phyloP scores from a whole-genome alignment of 768 basidiomycete species.

The Lentinus brumalis region DNA sequence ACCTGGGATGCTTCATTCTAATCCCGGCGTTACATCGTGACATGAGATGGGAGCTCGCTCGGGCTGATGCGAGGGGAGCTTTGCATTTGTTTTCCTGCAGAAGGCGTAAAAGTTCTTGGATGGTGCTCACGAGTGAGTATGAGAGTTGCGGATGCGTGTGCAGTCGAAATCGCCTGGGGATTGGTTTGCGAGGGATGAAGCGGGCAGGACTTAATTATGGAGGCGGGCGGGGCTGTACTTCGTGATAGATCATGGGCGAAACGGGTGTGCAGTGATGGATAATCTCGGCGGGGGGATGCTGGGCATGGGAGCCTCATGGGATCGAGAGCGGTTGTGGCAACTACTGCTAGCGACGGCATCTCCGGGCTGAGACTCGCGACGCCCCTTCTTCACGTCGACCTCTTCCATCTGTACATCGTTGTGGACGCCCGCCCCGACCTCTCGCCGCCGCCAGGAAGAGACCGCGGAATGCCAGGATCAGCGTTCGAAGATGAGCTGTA shows the following conservation, averaged over 20 bases:
- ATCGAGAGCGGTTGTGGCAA: slow-evolving; percentile 15
- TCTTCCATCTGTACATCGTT: slow-evolving; percentile 8
- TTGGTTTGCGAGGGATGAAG: neutral
- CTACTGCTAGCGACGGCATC: slow-evolving; percentile 15
- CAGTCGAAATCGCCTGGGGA: neutral
- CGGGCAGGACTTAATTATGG: slow-evolving; percentile 9
- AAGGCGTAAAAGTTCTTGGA: too few relatives aligned
- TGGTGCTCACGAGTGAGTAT: neutral
- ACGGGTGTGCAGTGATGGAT: slow-evolving; percentile 14
- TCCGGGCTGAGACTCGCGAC: too few relatives aligned
- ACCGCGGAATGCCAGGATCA: slow-evolving; percentile 10
- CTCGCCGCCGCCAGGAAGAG: slow-evolving; percentile 8
- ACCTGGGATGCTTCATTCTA: neutral
- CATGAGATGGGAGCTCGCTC: slow-evolving; percentile 13
- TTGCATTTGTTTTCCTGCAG: neutral
- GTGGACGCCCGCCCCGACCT: slow-evolving; percentile 8
- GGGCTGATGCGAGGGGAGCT: slow-evolving; percentile 3
- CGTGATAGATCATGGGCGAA: slow-evolving; percentile 16
- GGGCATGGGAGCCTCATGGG: slow-evolving; percentile 19
- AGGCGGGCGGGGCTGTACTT: slow-evolving; percentile 12
- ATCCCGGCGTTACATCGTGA: slow-evolving; percentile 9
- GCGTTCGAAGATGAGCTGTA: slow-evolving; percentile 18
- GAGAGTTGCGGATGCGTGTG: neutral
- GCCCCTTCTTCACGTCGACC: slow-evolving; percentile 1
- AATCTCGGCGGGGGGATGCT: slow-evolving; percentile 13